phyloP scores from a whole-genome alignment of 2,329 filamentous ascomycete genomes.

The Balansia obtecta region DNA sequence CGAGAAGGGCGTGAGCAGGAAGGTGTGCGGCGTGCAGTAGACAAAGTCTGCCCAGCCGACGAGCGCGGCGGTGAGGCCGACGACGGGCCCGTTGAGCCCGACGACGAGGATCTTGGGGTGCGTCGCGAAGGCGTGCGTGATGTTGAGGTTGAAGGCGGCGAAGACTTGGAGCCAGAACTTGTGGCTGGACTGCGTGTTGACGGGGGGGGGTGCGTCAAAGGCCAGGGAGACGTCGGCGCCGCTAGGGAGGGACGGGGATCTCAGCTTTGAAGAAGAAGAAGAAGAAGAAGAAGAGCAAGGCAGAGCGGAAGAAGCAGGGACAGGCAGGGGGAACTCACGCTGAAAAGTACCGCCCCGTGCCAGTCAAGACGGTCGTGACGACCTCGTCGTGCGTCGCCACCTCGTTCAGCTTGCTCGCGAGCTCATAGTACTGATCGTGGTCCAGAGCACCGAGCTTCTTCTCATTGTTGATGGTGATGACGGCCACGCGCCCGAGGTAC shows the following conservation, averaged over 20 bases:
- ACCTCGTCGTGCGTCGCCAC: constrained; percentile 70
- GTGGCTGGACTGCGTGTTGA: constrained; percentile 23
- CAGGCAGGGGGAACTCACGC: constrained; percentile 47
- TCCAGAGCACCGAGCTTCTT: constrained; percentile 80
- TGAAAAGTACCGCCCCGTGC: constrained; percentile 75
- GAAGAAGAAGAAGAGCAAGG: neutral
- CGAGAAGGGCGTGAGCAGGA: constrained; percentile 82
- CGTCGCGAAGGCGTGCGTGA: constrained; percentile 79
- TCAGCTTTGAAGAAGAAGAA: neutral
- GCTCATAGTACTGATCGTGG: constrained; percentile 60
- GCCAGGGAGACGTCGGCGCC: constrained; percentile 64
- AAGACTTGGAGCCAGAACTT: constrained; percentile 56
- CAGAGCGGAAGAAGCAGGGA: too few relatives aligned
- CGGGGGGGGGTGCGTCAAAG: constrained; percentile 29
- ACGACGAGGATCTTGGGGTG: constrained; percentile 90
- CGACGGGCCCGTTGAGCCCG: constrained; percentile 81
- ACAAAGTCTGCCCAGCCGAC: constrained; percentile 82
- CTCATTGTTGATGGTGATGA: constrained; percentile 75
- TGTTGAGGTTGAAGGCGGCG: constrained; percentile 76
- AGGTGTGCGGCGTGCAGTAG: constrained; percentile 71
- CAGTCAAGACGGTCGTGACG: constrained; percentile 73
- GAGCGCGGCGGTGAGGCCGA: constrained; percentile 79
- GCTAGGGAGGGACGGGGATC: constrained; percentile 26
- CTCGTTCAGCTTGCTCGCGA: constrained; percentile 62
- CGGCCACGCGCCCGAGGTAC: constrained; percentile 36